Base-by-base conservation (phyloP, 371 early-diverging fungal genomes). In the Syncephalastrum monosporum region DNA sequence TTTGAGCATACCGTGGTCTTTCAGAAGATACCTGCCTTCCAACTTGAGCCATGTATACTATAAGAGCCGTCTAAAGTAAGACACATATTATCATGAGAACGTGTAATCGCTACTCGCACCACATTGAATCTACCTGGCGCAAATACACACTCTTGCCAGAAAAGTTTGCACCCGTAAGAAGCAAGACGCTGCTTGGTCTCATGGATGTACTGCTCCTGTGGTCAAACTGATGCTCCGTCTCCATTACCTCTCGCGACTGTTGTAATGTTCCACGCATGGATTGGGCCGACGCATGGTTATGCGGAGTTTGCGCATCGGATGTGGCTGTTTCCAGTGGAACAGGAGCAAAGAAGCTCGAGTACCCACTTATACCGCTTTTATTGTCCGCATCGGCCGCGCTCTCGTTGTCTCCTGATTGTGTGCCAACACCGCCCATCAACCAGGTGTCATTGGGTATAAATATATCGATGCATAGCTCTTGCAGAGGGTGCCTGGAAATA, bases 141-240 rank as follows among this genome's bases (percentile, higher is more conserved):
- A 92, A 61, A 64, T 89, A 90, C 5, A 90, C 84, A 53, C 88
- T 83, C 67, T 92, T 92, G 2, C 92, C 92, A 8, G 88, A 89
- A 29, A 77, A 87, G 57, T 92, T 92, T 1, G 92, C 85, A 0
- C 91, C 92, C 15, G 85, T 88, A 5, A 92, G 65, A 5, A 92
- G 59, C 63, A 88, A 81, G 24, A 84, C 68, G 27, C 69, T 33
- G 8, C 8, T 12, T 5, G 12, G 38, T 10, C 38, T 12, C 38
- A 33, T 8, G 7, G 38, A 10, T 33, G 10, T 33, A 10, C 2
- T 33, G n/a, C n/a, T n/a, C n/a, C n/a, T n/a, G 38, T 10, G 5
- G 7, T 33, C 38, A 33, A 8, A 0, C 6, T 33, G 38, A 33
- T 12, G 10, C 10, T 33, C 38, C 38, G 10, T 10, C 2, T 33